Conservation (phyloP, 1,284 basidiomycete species). For the Ganoderma meredithae region DNA sequence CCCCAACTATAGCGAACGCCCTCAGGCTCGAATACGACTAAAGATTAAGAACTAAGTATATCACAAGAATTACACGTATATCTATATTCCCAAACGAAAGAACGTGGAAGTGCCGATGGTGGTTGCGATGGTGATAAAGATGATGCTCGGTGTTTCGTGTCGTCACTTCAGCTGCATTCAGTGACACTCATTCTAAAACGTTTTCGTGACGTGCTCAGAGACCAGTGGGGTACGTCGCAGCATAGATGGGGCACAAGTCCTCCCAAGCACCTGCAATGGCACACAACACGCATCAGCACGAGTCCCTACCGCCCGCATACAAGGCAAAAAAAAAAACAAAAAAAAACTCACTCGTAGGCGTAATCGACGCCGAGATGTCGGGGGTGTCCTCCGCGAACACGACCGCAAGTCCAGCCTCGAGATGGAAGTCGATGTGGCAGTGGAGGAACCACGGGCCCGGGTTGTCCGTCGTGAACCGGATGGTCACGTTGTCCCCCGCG, state of each 20-base stretch:
- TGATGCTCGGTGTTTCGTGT: not conserved
- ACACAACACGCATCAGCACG: not conserved
- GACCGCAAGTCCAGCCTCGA: slow-evolving; percentile 37
- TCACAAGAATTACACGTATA: not conserved
- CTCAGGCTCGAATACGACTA: not conserved
- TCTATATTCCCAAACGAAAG: not conserved
- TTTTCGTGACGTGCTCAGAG: not conserved
- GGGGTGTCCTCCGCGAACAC: slow-evolving; percentile 36
- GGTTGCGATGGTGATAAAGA: too few relatives aligned
- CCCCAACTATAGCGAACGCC: not conserved
- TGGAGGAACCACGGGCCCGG: slow-evolving; percentile 39
- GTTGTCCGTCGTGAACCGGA: slow-evolving; percentile 37
- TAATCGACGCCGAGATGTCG: slow-evolving; percentile 17
- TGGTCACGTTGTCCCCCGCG: slow-evolving; percentile 41
- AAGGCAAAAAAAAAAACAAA: too few relatives aligned
- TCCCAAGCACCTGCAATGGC: slow-evolving; percentile 15
- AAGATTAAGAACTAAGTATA: not conserved
- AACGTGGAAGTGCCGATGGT: not conserved
- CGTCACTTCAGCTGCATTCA: not conserved
- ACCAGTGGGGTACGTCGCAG: slow-evolving; percentile 13
- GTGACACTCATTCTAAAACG: not conserved
- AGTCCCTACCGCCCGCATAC: not conserved
- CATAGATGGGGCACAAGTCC: slow-evolving; percentile 23
- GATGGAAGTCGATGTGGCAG: slow-evolving; percentile 38
- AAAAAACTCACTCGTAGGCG: slow-evolving; percentile 8